Evolutionary conservation across 1,284 basidiomycete genomes (phyloP).

Genomic region (Pterulicium gracile): DNA sequence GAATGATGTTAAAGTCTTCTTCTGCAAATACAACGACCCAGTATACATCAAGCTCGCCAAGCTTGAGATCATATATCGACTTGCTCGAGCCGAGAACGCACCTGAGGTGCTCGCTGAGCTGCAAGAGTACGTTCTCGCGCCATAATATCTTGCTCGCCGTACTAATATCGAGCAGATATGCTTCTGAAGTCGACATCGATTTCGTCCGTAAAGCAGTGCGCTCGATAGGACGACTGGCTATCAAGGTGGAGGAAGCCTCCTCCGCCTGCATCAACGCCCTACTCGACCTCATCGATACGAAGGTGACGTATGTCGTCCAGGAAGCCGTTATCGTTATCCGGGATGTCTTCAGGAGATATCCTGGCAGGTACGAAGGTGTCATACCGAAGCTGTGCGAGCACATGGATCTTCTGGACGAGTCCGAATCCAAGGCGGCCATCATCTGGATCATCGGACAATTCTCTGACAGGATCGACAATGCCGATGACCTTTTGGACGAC

Average conservation of each 20-base stretch:
- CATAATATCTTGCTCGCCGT: conserved; percentile 3
- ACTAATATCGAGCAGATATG: conserved; percentile 53
- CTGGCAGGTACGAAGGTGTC: conserved; percentile 92
- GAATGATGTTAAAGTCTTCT: conserved; percentile 98
- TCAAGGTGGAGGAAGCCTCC: conserved; percentile 89
- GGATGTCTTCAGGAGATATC: conserved; percentile 96
- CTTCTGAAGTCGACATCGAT: conserved; percentile 96
- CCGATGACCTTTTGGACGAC: conserved; percentile 91
- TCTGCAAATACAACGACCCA: conserved; percentile 99
- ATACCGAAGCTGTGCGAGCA: conserved; percentile 90
- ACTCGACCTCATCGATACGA: conserved; percentile 83
- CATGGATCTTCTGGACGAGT: conserved; percentile 87
- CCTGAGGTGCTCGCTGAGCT: conserved; percentile 88
- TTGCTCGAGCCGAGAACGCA: conserved; percentile 87
- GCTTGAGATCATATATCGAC: conserved; percentile 96
- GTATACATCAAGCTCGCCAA: conserved; percentile 99
- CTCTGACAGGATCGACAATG: conserved; percentile 92
- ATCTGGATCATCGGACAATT: conserved; percentile 99
- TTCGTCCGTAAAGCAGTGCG: conserved; percentile 97
- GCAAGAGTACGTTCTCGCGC: conserved; percentile 61
- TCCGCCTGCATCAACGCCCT: conserved; percentile 86
- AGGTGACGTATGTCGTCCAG: conserved; percentile 95
- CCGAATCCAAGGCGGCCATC: conserved; percentile 94
- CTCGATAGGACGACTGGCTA: conserved; percentile 92
- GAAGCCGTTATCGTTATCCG: conserved; percentile 97